Base-by-base conservation (phyloP, 441 rosid genomes). In the Corymbia citriodora region DNA sequence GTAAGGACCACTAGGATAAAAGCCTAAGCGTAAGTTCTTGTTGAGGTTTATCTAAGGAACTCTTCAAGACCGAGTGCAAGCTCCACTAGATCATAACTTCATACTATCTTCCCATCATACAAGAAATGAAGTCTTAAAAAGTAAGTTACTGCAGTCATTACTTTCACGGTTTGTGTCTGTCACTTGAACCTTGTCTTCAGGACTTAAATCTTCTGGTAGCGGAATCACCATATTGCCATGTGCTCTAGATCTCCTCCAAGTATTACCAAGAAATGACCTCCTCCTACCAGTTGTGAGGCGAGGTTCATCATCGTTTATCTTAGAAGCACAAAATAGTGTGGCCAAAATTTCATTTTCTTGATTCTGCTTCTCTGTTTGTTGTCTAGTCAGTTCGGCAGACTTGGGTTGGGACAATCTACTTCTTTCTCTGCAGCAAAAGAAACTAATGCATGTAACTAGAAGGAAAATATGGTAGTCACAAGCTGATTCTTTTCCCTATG, bases 291-390 rank as follows among this genome's bases (percentile, higher is more conserved):
- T 91, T 88, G 89, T 83, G 74, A 79, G 85, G 85, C 10, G 88
- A 72, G 94, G 90, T 55, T 59, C 88, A 68, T 91, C 93, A 87
- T 93, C 92, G 29, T 89, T 57, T 91, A 81, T 93, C 57, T 92
- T 93, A 19, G 93, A 72, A 92, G 88, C 68, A 86, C 19, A 54
- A 91, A 95, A 95, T 53, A 96, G 90, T 18, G 95, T 88, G 89
- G 74, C 87, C 90, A 79, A 79, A 23, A 79, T 45, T 79, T 79
- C 85, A 10, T 79, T 45, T 79, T 79, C 52, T 79, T 79, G 52
- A 79, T 79, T 79, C 85, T 45, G 52, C 85, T 74, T 79, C 52
- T 79, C 52, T 45, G 25, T 79, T 23, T 23, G 52, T 45, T 79
- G 52, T 45, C 85, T 12, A 74, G 83, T 74, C 17, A 74, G 83